Evolutionary conservation across 441 rosid species (phyloP).

Genomic region (Jatropha podagrica): DNA sequence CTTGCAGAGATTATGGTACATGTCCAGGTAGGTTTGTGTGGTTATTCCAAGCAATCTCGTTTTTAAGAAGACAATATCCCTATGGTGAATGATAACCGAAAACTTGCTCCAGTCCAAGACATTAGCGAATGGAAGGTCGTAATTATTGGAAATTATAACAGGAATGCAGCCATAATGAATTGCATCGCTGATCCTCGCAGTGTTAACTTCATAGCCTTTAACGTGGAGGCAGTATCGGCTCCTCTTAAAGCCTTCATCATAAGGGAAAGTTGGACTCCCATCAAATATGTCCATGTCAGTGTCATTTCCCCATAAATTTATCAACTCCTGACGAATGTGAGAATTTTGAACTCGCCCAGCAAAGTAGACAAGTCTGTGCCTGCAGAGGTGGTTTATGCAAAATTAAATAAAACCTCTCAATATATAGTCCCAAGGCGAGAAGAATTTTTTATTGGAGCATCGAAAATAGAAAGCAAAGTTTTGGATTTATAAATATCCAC

Average conservation of each 20-base stretch:
- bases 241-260: slow-evolving; percentile 40
- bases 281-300: slow-evolving; percentile 32
- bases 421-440: not conserved
- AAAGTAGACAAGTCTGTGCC: slow-evolving; percentile 40
- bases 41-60: slow-evolving; percentile 29
- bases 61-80: slow-evolving; percentile 31
- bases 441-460: too few relatives aligned
- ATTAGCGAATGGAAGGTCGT: slow-evolving; percentile 43
- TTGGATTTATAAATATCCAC: too few relatives aligned
- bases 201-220: slow-evolving; percentile 53
- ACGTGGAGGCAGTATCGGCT: slow-evolving; percentile 48
- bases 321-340: slow-evolving; percentile 32
- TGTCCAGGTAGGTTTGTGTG: slow-evolving; percentile 21
- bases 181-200: slow-evolving; percentile 42
- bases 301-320: slow-evolving; percentile 36
- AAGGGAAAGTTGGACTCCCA: slow-evolving; percentile 28
- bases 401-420: not conserved
- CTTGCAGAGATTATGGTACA: slow-evolving; percentile 36
- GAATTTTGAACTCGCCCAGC: slow-evolving; percentile 44
- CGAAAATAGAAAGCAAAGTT: too few relatives aligned
- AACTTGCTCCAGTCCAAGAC: slow-evolving; percentile 47
- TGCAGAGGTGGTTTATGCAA: slow-evolving; percentile 20
- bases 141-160: slow-evolving; percentile 41
- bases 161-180: slow-evolving; percentile 46
- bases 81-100: slow-evolving; percentile 34